These are phyloP conservation scores for Panellus pusillus DNA, from an alignment of 768 basidiomycete genomes.

Conservation along the genomic window DNA sequence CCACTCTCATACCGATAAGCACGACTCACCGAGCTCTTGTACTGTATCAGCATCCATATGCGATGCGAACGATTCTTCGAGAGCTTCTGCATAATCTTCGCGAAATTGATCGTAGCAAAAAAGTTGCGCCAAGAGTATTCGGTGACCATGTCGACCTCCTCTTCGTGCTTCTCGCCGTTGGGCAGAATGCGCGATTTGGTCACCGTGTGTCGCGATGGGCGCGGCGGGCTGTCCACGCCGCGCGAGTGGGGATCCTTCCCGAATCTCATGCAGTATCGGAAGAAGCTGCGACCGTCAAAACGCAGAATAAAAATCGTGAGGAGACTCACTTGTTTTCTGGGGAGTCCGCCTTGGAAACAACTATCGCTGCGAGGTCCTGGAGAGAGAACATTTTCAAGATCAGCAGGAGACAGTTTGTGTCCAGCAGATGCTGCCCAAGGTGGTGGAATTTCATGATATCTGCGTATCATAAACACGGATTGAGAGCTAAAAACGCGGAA, in stretches of 20 bases:
- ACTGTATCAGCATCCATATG: conserved; percentile 94
- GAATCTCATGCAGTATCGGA: conserved; percentile 89
- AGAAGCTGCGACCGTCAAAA: conserved; percentile 68
- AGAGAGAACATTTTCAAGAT: conserved; percentile 99
- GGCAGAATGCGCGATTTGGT: conserved; percentile 58
- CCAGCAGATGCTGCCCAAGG: conserved; percentile 90
- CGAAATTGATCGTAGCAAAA: conserved; percentile 95
- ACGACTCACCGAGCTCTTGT: conserved; percentile 88
- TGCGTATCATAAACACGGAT: conserved; percentile 30
- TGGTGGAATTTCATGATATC: conserved; percentile 99
- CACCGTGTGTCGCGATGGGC: conserved; percentile 58
- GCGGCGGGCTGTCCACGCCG: conserved; percentile 66
- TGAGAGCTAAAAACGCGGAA: not conserved
- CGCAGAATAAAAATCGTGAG: not conserved
- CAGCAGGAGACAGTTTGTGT: conserved; percentile 90
- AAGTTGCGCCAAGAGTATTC: conserved; percentile 99
- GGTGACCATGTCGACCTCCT: conserved; percentile 88
- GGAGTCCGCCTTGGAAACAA: conserved; percentile 87
- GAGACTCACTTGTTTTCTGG: conserved; percentile 73
- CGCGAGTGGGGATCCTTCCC: conserved; percentile 61
- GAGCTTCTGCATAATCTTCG: conserved; percentile 96
- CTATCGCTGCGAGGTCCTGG: conserved; percentile 82
- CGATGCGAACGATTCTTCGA: conserved; percentile 93
- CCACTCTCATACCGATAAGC: not conserved
- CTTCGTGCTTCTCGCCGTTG: conserved; percentile 74